Conservation (phyloP, 2,329 filamentous ascomycete species). For the Aureobasidium sp. region DNA sequence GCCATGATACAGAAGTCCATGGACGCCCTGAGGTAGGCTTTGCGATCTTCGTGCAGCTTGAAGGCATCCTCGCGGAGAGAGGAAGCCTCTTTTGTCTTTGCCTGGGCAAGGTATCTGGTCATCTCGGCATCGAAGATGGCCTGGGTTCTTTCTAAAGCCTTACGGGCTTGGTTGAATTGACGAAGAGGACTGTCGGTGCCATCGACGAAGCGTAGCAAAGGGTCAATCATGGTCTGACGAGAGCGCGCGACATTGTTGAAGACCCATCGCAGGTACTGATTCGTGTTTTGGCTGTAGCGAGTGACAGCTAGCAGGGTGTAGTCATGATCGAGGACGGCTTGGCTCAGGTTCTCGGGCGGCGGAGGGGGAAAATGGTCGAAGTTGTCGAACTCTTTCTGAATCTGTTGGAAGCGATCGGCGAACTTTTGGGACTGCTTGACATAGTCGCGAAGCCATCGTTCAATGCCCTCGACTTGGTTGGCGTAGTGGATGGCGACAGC, state of each 20-base stretch:
- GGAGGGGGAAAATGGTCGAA: conserved; percentile 74
- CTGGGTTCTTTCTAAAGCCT: conserved; percentile 70
- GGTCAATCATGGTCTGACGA: conserved; percentile 71
- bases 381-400: conserved; percentile 58
- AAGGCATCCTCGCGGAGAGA: conserved; percentile 91
- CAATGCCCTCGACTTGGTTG: conserved; percentile 85
- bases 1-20: conserved; percentile 89
- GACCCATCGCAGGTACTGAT: conserved; percentile 78
- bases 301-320: conserved; percentile 85
- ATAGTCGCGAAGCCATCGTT: conserved; percentile 81
- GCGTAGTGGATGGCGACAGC: conserved; percentile 78
- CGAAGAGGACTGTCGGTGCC: conserved; percentile 74
- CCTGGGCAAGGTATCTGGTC: conserved; percentile 73
- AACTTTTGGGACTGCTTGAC: conserved; percentile 57
- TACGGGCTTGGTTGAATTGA: conserved; percentile 77
- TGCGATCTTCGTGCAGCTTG: conserved; percentile 84
- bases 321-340: conserved; percentile 87
- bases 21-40: conserved; percentile 81
- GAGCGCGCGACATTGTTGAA: conserved; percentile 69
- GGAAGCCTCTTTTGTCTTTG: conserved; percentile 89
- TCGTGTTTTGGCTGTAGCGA: conserved; percentile 74
- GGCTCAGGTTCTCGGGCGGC: conserved; percentile 65
- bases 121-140: conserved; percentile 77
- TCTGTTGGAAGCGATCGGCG: conserved; percentile 56
- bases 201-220: conserved; percentile 68